Conservation (phyloP, 257 asterid genomes). For the Pogostemon cablin region DNA sequence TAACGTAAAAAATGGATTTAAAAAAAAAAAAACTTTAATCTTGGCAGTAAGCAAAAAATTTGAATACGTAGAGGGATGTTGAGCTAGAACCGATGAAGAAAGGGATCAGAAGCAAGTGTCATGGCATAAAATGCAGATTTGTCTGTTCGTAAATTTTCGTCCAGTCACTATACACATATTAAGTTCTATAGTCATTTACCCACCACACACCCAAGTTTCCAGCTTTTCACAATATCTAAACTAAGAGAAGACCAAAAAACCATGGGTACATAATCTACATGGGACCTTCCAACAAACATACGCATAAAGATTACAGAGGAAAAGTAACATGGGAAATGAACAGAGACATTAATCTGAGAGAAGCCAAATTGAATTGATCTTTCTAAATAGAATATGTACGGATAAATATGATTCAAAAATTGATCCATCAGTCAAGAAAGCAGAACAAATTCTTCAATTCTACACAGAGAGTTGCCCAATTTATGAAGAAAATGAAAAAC, state of each 20-base stretch:
- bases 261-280: not conserved
- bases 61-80: not conserved
- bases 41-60: not conserved
- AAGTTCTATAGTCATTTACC: not conserved
- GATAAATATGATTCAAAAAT: not conserved
- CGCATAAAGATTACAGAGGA: not conserved
- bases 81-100: not conserved
- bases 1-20: not conserved
- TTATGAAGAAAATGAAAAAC: not conserved
- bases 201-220: not conserved
- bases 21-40: not conserved
- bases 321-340: not conserved
- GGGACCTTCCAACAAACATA: not conserved
- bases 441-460: not conserved
- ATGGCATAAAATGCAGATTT: not conserved
- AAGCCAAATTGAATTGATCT: not conserved
- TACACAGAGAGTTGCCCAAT: no score
- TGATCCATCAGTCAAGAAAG: no score
- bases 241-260: not conserved
- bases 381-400: not conserved
- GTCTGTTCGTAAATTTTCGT: not conserved
- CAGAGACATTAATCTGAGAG: not conserved
- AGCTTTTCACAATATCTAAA: not conserved
- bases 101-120: not conserved
- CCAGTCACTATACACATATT: not conserved